Conservation (phyloP, 176 grass and related monocot genomes). For the Paspalum vaginatum region DNA sequence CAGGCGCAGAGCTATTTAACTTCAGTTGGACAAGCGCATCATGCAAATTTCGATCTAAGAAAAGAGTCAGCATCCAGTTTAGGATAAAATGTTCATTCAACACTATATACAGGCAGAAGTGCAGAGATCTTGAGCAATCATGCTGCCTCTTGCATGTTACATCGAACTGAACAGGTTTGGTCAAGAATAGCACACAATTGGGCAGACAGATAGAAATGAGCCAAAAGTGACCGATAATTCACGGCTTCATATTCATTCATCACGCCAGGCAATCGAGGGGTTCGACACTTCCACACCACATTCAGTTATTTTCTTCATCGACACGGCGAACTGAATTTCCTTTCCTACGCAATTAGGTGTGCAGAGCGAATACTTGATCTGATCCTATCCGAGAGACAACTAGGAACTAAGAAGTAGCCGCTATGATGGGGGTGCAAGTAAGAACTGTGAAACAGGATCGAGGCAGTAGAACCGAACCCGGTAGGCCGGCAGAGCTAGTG, state of each 20-base stretch:
- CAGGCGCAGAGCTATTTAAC: not conserved
- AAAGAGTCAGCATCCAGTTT: not conserved
- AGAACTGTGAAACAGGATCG: not conserved
- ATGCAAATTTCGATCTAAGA: not conserved
- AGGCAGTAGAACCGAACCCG: not conserved
- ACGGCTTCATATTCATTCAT: not conserved
- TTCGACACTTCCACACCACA: not conserved
- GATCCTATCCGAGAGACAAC: not conserved
- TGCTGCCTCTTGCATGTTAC: not conserved
- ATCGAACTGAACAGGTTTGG: not conserved
- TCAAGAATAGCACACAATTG: not conserved
- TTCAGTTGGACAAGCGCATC: not conserved
- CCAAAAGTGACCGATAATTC: not conserved
- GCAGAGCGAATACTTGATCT: not conserved
- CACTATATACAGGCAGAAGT: not conserved
- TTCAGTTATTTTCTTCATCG: not conserved
- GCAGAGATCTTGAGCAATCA: not conserved
- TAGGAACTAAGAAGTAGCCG: not conserved
- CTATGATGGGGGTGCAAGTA: not conserved
- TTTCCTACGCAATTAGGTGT: not conserved
- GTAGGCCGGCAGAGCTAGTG: slow-evolving; percentile 1
- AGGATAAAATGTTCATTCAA: not conserved
- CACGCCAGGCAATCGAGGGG: not conserved
- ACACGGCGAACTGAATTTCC: not conserved
- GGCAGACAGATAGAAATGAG: not conserved